Conservation (phyloP, 2,329 filamentous ascomycete genomes). For the Cercospora sesami region DNA sequence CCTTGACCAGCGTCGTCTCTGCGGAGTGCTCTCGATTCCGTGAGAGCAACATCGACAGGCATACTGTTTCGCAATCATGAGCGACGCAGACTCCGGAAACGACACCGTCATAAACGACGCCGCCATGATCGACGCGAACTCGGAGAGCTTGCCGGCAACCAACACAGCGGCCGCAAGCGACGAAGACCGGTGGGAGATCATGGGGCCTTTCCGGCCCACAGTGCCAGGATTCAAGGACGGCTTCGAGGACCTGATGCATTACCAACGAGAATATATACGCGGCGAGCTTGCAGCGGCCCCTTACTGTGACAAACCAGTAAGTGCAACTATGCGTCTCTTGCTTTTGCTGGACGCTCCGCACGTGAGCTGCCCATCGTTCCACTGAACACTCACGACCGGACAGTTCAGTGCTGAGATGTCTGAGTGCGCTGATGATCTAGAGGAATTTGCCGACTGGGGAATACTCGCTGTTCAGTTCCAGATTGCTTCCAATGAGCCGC, state of each 20-base stretch:
- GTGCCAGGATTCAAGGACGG: background rate
- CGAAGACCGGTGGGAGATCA: background rate
- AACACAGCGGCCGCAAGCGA: background rate
- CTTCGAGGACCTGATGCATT: background rate
- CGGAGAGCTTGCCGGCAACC: background rate
- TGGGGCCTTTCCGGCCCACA: background rate
- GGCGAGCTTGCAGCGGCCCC: background rate
- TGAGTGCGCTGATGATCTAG: background rate
- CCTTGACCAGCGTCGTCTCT: background rate
- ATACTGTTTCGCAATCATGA: background rate
- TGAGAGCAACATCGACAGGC: background rate
- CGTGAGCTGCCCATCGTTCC: background rate
- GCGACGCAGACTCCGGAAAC: background rate
- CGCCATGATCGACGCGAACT: background rate
- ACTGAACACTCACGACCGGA: background rate
- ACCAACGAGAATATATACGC: background rate
- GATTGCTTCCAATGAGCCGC: background rate
- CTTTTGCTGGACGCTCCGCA: background rate
- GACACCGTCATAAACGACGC: background rate
- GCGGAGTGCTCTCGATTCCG: background rate
- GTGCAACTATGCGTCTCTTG: background rate
- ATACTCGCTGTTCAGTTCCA: slow-evolving; percentile 3
- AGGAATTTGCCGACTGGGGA: background rate
- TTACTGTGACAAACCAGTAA: background rate
- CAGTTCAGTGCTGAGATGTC: background rate